These are phyloP conservation scores for Suillus weaverae DNA, from an alignment of 768 basidiomycete species.

Conservation along the genomic window DNA sequence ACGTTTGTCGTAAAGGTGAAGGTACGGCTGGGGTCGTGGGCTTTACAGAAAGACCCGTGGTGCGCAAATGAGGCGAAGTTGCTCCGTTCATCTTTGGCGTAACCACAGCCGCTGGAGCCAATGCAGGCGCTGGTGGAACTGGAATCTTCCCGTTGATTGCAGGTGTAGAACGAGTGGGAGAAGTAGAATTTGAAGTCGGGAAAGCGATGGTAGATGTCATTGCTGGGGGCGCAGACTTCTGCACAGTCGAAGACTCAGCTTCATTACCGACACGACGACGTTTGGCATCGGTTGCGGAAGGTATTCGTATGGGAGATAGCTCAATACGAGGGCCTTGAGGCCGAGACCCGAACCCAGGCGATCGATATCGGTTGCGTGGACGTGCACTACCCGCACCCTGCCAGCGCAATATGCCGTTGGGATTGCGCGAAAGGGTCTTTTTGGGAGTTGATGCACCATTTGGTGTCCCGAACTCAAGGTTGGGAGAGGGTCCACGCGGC, in stretches of 20 bases:
- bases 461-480: constrained; percentile 12
- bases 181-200: constrained; percentile 29
- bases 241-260: constrained; percentile 35
- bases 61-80: constrained; percentile 38
- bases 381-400: constrained; percentile 76
- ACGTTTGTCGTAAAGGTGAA: constrained; percentile 75
- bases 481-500: constrained; percentile 32
- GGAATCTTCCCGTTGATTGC: constrained; percentile 26
- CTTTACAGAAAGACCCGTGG: constrained; percentile 41
- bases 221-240: constrained; percentile 30
- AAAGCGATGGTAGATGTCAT: constrained; percentile 20
- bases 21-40: constrained; percentile 64
- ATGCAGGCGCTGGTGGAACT: constrained; percentile 8
- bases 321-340: constrained; percentile 47
- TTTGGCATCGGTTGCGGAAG: constrained; percentile 51
- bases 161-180: constrained; percentile 33
- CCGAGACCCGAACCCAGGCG: constrained; percentile 68
- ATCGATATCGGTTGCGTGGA: constrained; percentile 66
- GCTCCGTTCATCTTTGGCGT: constrained; percentile 29
- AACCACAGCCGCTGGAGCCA: constrained; percentile 18
- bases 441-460: constrained; percentile 35
- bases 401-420: constrained; percentile 74
- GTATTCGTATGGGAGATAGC: constrained; percentile 36
- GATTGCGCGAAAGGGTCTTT: constrained; percentile 64
- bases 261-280: constrained; percentile 59